Percentiles rank a stretch among this genome's conserved stretches.
phyloP scores from a whole-genome alignment of 352 stramenopile species.

The Hyaloperonospora brassicae region DNA sequence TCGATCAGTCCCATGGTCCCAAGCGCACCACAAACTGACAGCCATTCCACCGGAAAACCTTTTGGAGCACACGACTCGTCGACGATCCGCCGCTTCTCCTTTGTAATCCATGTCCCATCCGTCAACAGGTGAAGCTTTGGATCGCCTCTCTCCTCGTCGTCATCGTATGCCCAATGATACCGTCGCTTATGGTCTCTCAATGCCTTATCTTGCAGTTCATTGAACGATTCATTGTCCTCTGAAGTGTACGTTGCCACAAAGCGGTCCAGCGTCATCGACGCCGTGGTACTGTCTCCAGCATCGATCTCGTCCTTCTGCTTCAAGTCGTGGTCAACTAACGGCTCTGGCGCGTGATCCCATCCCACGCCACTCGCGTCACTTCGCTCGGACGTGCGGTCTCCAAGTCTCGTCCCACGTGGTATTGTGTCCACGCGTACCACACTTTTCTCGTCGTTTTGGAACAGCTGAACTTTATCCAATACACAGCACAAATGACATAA shows the following conservation, averaged over 20 bases:
- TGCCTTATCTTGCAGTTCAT: constrained; percentile 63
- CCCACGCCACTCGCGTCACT: constrained; percentile 20
- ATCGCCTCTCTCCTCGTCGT: constrained; percentile 39
- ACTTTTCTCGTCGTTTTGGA: constrained; percentile 18
- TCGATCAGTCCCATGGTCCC: neutral
- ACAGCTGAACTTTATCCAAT: constrained; percentile 16
- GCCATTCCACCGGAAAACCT: constrained; percentile 15
- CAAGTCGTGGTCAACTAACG: neutral
- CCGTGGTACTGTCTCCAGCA: constrained; percentile 7
- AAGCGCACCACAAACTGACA: no score
- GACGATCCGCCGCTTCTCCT: constrained; percentile 46
- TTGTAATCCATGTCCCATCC: constrained; percentile 68
- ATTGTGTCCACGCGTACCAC: constrained; percentile 22
- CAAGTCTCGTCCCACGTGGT: constrained; percentile 9
- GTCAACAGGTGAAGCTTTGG: constrained; percentile 60
- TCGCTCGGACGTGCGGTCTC: constrained; percentile 14
- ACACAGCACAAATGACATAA: neutral
- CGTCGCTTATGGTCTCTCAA: constrained; percentile 53
- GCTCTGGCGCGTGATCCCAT: constrained; percentile 56
- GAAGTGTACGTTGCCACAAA: constrained; percentile 82
- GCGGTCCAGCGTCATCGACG: constrained; percentile 49
- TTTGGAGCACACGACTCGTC: constrained; percentile 54
- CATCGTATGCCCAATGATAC: constrained; percentile 79
- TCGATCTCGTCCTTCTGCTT: constrained; percentile 1
- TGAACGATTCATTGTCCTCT: constrained; percentile 78